These are phyloP conservation scores for Dichotomopilus funicola DNA, from an alignment of 2,329 filamentous ascomycete species.

Conservation along the genomic window DNA sequence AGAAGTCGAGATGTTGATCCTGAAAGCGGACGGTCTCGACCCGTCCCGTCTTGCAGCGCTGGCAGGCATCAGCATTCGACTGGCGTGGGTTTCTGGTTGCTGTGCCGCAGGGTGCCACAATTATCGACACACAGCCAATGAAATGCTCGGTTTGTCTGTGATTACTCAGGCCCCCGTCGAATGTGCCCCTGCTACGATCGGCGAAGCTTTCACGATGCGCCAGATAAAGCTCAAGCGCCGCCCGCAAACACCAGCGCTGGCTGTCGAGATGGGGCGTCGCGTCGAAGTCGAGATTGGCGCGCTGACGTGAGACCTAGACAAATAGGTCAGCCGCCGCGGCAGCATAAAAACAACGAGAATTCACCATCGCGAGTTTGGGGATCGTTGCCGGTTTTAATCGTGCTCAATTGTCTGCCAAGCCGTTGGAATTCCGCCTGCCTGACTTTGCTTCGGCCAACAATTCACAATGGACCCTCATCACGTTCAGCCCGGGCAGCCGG, in stretches of 20 bases:
- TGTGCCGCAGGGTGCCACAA: background rate
- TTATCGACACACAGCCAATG: background rate
- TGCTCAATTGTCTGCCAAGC: no score
- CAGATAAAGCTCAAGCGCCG: background rate
- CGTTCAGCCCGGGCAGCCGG: background rate
- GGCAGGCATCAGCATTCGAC: background rate
- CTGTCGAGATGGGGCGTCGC: background rate
- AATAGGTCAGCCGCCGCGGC: no score
- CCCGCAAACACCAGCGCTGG: background rate
- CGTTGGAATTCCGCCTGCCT: no score
- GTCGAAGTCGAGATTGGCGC: background rate
- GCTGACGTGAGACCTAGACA: background rate
- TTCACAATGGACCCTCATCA: background rate
- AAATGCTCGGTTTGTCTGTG: background rate
- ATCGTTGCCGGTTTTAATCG: no score
- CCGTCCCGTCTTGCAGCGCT: background rate
- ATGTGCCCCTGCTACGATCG: background rate
- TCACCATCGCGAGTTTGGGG: no score
- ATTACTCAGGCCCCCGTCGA: conserved; percentile 3
- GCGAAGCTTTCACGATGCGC: background rate
- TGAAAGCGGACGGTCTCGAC: background rate
- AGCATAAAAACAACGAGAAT: no score
- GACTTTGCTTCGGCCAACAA: background rate
- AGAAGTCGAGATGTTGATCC: no score
- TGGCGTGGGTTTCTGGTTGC: background rate